Percentiles rank a stretch among this genome's conserved stretches.
These are phyloP conservation scores for Pholiota adiposa DNA, from an alignment of 1,284 basidiomycete species.

Conservation along the genomic window DNA sequence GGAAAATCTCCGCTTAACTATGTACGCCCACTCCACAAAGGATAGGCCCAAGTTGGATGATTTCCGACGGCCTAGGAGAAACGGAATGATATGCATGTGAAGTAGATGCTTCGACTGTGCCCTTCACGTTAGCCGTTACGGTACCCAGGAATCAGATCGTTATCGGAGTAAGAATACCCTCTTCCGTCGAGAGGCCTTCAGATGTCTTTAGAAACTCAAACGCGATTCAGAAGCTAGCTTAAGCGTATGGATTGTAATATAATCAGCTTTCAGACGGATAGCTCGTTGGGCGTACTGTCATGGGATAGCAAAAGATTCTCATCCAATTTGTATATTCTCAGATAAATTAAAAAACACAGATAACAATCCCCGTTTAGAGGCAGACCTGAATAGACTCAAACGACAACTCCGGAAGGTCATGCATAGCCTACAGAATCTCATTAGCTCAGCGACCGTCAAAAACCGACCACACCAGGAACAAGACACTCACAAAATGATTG, in stretches of 20 bases:
- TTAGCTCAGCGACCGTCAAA: not conserved
- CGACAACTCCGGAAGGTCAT: not conserved
- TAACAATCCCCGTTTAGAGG: not conserved
- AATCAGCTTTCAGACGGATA: no score
- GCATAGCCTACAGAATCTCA: not conserved
- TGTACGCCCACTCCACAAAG: not conserved
- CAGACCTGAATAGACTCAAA: not conserved
- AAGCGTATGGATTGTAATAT: no score
- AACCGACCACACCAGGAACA: not conserved
- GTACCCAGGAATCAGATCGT: no score
- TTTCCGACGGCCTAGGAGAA: not conserved
- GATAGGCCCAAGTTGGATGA: not conserved
- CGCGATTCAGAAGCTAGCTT: no score
- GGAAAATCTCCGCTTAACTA: not conserved
- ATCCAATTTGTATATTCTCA: not conserved
- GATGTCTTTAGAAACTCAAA: no score
- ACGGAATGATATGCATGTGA: no score
- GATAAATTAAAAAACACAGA: not conserved
- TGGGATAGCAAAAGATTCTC: no score
- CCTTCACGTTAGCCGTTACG: no score
- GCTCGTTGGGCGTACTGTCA: no score
- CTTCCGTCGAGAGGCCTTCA: no score
- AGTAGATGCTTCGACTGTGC: no score
- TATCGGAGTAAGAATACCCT: no score
- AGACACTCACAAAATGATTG: constrained; percentile 19